Base-by-base conservation (phyloP, 2,329 filamentous ascomycete species). In the Penicillium sp. region DNA sequence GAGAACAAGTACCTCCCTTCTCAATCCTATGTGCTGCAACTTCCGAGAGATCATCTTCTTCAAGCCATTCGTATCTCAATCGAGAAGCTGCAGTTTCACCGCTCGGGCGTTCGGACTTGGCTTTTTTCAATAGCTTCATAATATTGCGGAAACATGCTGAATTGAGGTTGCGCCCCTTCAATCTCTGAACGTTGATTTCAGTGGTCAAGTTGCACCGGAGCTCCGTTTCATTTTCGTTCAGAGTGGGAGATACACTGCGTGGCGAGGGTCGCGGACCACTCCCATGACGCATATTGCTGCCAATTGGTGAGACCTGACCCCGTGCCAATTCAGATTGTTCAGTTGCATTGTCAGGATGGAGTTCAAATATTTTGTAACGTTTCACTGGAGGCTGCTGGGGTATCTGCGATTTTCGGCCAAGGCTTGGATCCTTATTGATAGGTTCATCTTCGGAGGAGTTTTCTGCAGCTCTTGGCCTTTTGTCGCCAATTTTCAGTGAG, bases 141-240 rank as follows among this genome's bases (percentile, higher is more conserved):
- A 51, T 51, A 23, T 23, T 27, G 14, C 34, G 32, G 11, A 51
- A 10, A 38, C 4, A 16, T n/a, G 30, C 14, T 29, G 41, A 1
- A 23, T 26, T 30, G n/a, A 51, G 16, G 32, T 46, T 39, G 26
- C 41, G 48, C 30, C 30, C 14, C 2, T 14, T 51, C 18, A 7
- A 23, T 39, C 48, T 51, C 26, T 46, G 41, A 1, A 51, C 16
- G 9, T 51, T 51, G 9, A 51, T 51, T 16, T 51, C 48, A 9
- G 18, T 46, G 11, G 42, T 51, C 34, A 51, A 18, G 34, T 51
- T 30, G 39, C 48, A 51, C 9, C 41, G 41, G 8, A 51, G 23
- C 34, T 38, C 41, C 34, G 6, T 51, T 32, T 51, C 48, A n/a
- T 49, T 29, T 27, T 27, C 18, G n/a, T 4, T 14, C 14, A 43